These are phyloP conservation scores for Hansenula sp. DNA, from an alignment of 1,139 yeast genomes.

Conservation along the genomic window DNA sequence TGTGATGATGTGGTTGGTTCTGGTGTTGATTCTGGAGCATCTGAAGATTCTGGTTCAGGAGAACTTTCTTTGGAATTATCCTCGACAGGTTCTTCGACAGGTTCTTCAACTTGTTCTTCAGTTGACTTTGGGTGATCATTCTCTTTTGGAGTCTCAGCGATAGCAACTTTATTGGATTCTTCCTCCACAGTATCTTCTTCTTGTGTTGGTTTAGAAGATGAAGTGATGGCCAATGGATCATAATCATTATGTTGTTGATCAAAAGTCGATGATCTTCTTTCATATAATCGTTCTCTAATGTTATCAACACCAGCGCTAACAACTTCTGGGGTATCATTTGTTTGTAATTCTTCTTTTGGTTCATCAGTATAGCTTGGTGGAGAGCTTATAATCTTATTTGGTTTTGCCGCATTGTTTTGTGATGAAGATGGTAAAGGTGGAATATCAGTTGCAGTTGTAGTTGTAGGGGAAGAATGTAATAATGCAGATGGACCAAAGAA, in stretches of 20 bases:
- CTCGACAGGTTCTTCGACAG: slow-evolving; percentile 1
- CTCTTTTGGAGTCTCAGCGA: slow-evolving; percentile 7
- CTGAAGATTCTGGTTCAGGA: background rate
- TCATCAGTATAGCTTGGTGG: slow-evolving; percentile 24
- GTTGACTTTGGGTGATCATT: background rate
- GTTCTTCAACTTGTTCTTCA: background rate
- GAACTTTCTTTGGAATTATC: too few relatives aligned
- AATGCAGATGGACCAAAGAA: slow-evolving; percentile 49
- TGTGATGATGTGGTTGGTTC: slow-evolving; percentile 4
- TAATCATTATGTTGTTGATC: slow-evolving; percentile 15
- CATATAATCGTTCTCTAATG: slow-evolving; percentile 18
- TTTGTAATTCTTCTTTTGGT: slow-evolving; percentile 13
- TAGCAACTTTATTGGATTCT: too few relatives aligned
- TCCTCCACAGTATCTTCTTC: background rate
- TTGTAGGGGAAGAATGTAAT: slow-evolving; percentile 3
- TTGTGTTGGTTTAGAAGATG: background rate
- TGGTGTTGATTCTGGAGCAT: background rate
- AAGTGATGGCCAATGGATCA: slow-evolving; percentile 3
- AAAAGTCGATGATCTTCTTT: slow-evolving; percentile 20
- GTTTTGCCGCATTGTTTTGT: slow-evolving; percentile 3
- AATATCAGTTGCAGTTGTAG: background rate
- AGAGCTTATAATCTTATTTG: slow-evolving; percentile 10
- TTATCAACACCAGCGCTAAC: slow-evolving; percentile 5
- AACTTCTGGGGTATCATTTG: background rate
- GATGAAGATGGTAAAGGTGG: slow-evolving; percentile 2